These are phyloP conservation scores for Fonsecaea monophora DNA, from an alignment of 2,329 filamentous ascomycete genomes.

Conservation along the genomic window DNA sequence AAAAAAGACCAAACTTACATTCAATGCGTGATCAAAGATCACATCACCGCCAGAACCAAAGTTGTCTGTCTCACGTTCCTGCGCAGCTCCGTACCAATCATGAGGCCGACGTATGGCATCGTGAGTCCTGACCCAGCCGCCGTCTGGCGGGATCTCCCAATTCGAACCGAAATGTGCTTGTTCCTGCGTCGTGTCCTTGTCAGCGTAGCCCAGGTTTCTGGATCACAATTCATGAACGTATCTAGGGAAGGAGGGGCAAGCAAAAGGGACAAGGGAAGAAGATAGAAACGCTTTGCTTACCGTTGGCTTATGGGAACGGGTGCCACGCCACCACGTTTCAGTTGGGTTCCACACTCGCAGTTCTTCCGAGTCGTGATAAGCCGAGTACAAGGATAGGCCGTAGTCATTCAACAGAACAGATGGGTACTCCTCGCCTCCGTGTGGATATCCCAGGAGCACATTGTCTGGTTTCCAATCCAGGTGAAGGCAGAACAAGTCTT, in stretches of 20 bases:
- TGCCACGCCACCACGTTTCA: constrained; percentile 17
- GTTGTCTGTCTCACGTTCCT: background rate
- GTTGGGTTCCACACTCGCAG: constrained; percentile 19
- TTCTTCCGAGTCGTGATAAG: background rate
- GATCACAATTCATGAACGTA: background rate
- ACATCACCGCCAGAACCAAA: background rate
- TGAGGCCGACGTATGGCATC: background rate
- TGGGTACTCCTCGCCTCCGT: constrained; percentile 25
- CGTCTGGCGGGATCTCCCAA: constrained; percentile 28
- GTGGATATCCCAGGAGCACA: constrained; percentile 67
- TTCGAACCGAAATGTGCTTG: constrained; percentile 25
- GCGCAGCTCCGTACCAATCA: background rate
- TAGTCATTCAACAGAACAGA: constrained; percentile 20
- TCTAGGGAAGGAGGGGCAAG: background rate
- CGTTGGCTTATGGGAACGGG: constrained; percentile 18
- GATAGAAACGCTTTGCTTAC: constrained; percentile 16
- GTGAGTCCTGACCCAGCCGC: constrained; percentile 15
- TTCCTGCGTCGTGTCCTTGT: constrained; percentile 24
- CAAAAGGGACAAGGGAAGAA: background rate
- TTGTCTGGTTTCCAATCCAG: constrained; percentile 97
- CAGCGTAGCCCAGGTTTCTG: background rate
- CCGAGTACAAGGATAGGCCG: constrained; percentile 21
- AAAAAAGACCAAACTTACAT: constrained; percentile 17
- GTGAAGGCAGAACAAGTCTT: constrained; percentile 72
- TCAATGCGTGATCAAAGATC: constrained; percentile 19